These are phyloP conservation scores for Moricandia moricandioides DNA, from an alignment of 345 rosid genomes.

Conservation along the genomic window DNA sequence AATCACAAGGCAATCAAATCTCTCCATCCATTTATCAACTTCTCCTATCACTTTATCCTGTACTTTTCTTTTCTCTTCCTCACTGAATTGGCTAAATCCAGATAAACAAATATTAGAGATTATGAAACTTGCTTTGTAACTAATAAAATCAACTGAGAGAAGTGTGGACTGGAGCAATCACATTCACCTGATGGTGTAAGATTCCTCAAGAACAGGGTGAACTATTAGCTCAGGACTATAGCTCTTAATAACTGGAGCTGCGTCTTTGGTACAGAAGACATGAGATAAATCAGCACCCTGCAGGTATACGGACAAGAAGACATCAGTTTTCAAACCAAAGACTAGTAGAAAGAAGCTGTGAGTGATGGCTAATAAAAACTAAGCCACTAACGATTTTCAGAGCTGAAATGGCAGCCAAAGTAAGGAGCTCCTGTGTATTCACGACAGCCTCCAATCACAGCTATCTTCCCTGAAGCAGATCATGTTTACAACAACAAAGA, in stretches of 20 bases:
- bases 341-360: slow-evolving; percentile 2
- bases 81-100: slow-evolving; percentile 40
- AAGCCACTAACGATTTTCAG: slow-evolving; percentile 62
- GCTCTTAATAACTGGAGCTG: slow-evolving; percentile 89
- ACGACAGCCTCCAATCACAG: slow-evolving; percentile 94
- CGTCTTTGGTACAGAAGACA: slow-evolving; percentile 96
- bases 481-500: background rate
- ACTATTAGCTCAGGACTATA: slow-evolving; percentile 96
- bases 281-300: slow-evolving; percentile 98
- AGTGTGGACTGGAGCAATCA: background rate
- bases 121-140: background rate
- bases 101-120: background rate
- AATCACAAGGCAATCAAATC: slow-evolving; percentile 91
- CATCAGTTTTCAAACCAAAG: background rate
- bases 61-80: slow-evolving; percentile 47
- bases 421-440: slow-evolving; percentile 99
- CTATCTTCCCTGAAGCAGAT: slow-evolving; percentile 66
- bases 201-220: slow-evolving; percentile 88
- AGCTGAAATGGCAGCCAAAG: slow-evolving; percentile 97
- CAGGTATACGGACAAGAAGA: background rate
- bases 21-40: slow-evolving; percentile 86
- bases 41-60: slow-evolving; percentile 64
- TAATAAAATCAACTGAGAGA: background rate
- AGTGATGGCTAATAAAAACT: background rate
- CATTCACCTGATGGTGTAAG: slow-evolving; percentile 63